These are phyloP conservation scores for Ophiosphaerella herpotricha DNA, from an alignment of 2,329 filamentous ascomycete genomes.

Conservation along the genomic window DNA sequence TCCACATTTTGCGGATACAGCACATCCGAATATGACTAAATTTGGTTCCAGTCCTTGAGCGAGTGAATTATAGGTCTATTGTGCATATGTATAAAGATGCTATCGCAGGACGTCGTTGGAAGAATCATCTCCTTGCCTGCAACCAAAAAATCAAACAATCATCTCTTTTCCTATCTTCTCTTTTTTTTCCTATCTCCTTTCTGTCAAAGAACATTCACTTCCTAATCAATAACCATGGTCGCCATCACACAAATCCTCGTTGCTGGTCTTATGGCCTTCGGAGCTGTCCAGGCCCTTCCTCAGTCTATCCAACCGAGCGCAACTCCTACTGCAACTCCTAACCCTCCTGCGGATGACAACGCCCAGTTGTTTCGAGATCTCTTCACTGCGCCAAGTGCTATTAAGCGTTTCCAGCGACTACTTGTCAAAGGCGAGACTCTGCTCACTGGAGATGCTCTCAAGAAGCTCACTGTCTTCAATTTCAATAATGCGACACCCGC, in stretches of 20 bases:
- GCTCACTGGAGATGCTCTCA: slow-evolving; percentile 36
- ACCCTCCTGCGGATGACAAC: slow-evolving; percentile 22
- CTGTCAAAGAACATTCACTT: slow-evolving; percentile 21
- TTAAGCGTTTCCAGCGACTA: slow-evolving; percentile 47
- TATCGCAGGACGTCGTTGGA: slow-evolving; percentile 1
- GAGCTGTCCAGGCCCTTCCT: slow-evolving; percentile 38
- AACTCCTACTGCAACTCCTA: slow-evolving; percentile 1
- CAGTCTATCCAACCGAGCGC: slow-evolving; percentile 11
- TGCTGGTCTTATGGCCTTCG: slow-evolving; percentile 35
- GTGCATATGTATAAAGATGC: slow-evolving; percentile 32
- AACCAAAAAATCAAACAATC: slow-evolving; percentile 32
- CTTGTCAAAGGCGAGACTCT: slow-evolving; percentile 39
- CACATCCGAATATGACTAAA: not conserved
- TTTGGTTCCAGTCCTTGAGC: not conserved
- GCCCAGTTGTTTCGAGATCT: slow-evolving; percentile 34
- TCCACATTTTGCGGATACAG: slow-evolving; percentile 7
- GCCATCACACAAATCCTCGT: slow-evolving; percentile 41
- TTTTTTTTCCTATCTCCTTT: slow-evolving; percentile 18
- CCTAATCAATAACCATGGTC: slow-evolving; percentile 41
- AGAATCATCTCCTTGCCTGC: slow-evolving; percentile 33
- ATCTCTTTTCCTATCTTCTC: slow-evolving; percentile 20
- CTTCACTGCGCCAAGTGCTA: slow-evolving; percentile 38
- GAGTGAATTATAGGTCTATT: not conserved
- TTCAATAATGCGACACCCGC: slow-evolving; percentile 51
- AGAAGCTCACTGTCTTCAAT: slow-evolving; percentile 65